Evolutionary conservation across 2,329 filamentous ascomycete species (phyloP).

Genomic region (Alternaria gansuensis): DNA sequence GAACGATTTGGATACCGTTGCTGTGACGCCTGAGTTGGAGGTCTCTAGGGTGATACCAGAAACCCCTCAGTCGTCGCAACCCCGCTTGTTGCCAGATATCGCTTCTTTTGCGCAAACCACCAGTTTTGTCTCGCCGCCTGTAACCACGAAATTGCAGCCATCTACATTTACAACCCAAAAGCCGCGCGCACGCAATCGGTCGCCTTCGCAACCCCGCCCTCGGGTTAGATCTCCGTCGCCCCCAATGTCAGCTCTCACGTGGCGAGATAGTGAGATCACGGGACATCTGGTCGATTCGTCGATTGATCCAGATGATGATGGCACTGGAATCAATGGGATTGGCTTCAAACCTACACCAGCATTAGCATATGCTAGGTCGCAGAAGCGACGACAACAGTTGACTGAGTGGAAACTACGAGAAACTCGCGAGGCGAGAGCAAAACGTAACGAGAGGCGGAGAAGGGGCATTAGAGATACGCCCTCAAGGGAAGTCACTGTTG

Average conservation of each 20-base stretch:
- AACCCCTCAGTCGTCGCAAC: slow-evolving; percentile 45
- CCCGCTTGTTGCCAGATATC: slow-evolving; percentile 47
- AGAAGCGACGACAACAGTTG: slow-evolving; percentile 66
- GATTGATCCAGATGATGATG: slow-evolving; percentile 67
- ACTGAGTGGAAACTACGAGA: slow-evolving; percentile 68
- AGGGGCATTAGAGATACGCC: slow-evolving; percentile 42
- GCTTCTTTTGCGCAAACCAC: slow-evolving; percentile 44
- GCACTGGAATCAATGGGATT: slow-evolving; percentile 70
- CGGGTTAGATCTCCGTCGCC: slow-evolving; percentile 45
- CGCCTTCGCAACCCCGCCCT: slow-evolving; percentile 31
- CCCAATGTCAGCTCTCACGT: slow-evolving; percentile 55
- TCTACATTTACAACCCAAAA: slow-evolving; percentile 11
- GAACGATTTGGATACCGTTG: slow-evolving; percentile 16
- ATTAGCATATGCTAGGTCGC: slow-evolving; percentile 64
- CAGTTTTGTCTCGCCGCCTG: slow-evolving; percentile 35
- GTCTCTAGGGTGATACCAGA: slow-evolving; percentile 39
- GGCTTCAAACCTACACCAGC: slow-evolving; percentile 70
- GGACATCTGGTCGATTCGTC: slow-evolving; percentile 62
- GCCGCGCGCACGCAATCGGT: slow-evolving; percentile 14
- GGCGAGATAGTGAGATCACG: slow-evolving; percentile 70
- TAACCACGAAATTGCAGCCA: slow-evolving; percentile 16
- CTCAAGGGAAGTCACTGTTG: slow-evolving; percentile 42
- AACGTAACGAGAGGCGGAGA: slow-evolving; percentile 62
- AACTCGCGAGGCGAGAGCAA: slow-evolving; percentile 66
- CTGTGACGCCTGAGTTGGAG: slow-evolving; percentile 11